Evolutionary conservation across 108 stramenopile species (phyloP).

Genomic region (Nannochloropsis oceanica): DNA sequence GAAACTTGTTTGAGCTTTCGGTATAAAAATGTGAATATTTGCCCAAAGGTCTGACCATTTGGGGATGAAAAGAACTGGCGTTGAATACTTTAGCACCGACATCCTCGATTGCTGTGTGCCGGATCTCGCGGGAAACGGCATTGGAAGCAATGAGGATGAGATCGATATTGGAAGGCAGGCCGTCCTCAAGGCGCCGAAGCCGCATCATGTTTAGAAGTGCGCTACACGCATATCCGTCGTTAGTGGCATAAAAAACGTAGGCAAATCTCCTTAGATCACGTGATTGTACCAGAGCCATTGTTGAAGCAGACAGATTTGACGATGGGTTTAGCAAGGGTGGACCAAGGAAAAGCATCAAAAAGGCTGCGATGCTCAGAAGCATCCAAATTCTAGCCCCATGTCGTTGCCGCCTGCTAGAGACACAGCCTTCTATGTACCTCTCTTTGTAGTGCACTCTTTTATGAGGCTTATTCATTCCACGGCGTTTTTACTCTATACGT

Average conservation of each 20-base stretch:
- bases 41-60: not conserved
- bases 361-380: too few species aligned
- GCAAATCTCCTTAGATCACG: not conserved
- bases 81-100: not conserved
- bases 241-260: not conserved
- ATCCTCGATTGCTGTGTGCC: not conserved
- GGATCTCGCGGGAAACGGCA: not conserved
- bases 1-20: not conserved
- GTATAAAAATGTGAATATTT: not conserved
- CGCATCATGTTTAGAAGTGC: not conserved
- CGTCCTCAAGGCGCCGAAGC: not conserved
- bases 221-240: not conserved
- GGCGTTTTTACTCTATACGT: too few species aligned
- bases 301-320: too few species aligned
- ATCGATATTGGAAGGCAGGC: not conserved
- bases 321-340: too few species aligned
- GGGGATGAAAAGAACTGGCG: not conserved
- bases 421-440: too few species aligned
- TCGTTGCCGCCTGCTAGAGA: too few species aligned
- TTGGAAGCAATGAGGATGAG: not conserved
- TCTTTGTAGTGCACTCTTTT: too few species aligned
- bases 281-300: too few species aligned
- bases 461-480: too few species aligned
- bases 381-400: too few species aligned
- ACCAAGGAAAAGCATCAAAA: too few species aligned